Base-by-base conservation (phyloP, 441 rosid species). In the Adansonia madagascariensis region DNA sequence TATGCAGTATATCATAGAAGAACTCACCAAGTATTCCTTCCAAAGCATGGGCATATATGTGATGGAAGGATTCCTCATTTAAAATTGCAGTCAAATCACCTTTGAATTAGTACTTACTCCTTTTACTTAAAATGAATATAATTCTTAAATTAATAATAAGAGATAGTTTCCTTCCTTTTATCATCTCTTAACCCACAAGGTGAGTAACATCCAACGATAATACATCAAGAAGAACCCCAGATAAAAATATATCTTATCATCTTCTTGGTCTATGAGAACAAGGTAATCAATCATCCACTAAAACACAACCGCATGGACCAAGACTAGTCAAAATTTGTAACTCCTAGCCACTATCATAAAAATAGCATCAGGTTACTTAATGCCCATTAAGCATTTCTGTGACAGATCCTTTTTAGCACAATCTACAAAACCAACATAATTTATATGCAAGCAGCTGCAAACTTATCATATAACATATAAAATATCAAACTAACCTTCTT, bases 401-500 rank as follows among this genome's bases (percentile, higher is more conserved):
- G 41, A 52, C 47, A 17, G 62, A 72, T 72, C 17, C 56, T n/a
- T 62, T 18, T 15, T 62, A 44, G 69, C 70, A 75, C 10, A 31
- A 75, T 24, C 24, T 63, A 2, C 15, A 9, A 75, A 63, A 75
- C 1, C 60, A 63, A 49, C 41, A 65, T 22, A 12, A 43, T 72
- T 39, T 57, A 56, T 7, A 39, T 18, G 12, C 75, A 14, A 41
- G n/a, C 6, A 56, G 39, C 18, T 3, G n/a, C 8, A 4, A 56
- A 12, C 39, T 41, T 56, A 11, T 55, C 52, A 56, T 57, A 41
- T 1, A 1, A 35, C 11, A 43, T 39, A 55, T 41, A 56, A 56
- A 80, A 20, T 66, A 52, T 24, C 68, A 75, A 72, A 81, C 94
- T n/a, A 69, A 96, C 99, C 97, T 93, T 91, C 87, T 89, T 94